These are phyloP conservation scores for Neofusicoccum ribis DNA, from an alignment of 2,329 filamentous ascomycete genomes.

Conservation along the genomic window DNA sequence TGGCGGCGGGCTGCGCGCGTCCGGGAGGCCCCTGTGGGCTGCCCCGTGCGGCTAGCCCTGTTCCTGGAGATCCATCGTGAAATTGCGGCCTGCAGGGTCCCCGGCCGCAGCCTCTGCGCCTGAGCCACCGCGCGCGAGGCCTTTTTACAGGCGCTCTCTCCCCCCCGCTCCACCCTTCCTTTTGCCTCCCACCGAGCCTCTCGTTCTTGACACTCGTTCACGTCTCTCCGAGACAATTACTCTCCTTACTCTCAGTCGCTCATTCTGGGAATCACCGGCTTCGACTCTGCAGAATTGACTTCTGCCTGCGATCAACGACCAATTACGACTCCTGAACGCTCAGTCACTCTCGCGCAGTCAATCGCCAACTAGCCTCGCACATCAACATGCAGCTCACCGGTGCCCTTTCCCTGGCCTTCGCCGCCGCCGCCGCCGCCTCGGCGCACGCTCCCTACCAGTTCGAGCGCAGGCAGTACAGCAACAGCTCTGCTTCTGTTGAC, in stretches of 20 bases:
- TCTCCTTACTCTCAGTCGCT: slow-evolving; percentile 39
- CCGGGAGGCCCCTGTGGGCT: neutral
- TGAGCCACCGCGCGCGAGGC: neutral
- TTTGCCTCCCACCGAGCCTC: slow-evolving; percentile 27
- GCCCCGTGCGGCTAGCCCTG: slow-evolving; percentile 4
- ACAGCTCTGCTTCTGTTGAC: slow-evolving; percentile 19
- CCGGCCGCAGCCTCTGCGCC: neutral
- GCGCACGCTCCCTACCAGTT: slow-evolving; percentile 27
- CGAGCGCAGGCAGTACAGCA: slow-evolving; percentile 17
- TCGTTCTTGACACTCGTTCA: slow-evolving; percentile 35
- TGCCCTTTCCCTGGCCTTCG: slow-evolving; percentile 22
- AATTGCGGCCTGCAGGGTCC: slow-evolving; percentile 14
- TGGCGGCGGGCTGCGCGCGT: neutral
- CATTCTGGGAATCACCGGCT: slow-evolving; percentile 34
- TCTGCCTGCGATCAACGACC: slow-evolving; percentile 31
- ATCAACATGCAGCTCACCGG: slow-evolving; percentile 26
- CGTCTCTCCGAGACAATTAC: slow-evolving; percentile 34
- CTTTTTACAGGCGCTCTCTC: slow-evolving; percentile 3
- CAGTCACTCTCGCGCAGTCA: slow-evolving; percentile 23
- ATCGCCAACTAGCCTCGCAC: slow-evolving; percentile 29
- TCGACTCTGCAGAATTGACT: slow-evolving; percentile 30
- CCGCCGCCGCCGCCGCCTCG: slow-evolving; percentile 27
- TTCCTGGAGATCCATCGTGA: slow-evolving; percentile 17
- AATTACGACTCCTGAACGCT: slow-evolving; percentile 23
- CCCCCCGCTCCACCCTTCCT: slow-evolving; percentile 22